Percentiles rank a stretch among this genome's conserved stretches.
Conservation (phyloP, 169 alveolate species). For the Fabrea salina region DNA sequence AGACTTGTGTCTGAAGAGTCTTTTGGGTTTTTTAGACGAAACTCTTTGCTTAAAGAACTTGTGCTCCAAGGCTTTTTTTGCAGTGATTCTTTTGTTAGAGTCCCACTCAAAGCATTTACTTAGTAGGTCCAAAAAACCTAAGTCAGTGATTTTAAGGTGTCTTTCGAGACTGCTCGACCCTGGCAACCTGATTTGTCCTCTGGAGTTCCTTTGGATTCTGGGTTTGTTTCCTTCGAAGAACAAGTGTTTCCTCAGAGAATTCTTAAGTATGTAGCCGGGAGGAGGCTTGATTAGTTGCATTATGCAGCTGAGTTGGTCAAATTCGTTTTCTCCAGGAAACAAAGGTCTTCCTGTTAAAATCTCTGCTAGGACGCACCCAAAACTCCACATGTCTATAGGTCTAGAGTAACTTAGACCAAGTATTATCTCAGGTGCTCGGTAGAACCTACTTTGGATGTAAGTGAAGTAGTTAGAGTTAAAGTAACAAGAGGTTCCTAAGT, state of each 20-base stretch:
- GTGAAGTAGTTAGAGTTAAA: slow-evolving; percentile 48
- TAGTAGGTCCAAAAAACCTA: slow-evolving; percentile 28
- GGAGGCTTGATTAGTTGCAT: slow-evolving; percentile 73
- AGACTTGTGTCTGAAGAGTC: too few relatives aligned
- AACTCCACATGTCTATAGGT: slow-evolving; percentile 73
- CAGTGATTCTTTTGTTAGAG: slow-evolving; percentile 39
- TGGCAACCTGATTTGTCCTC: slow-evolving; percentile 26
- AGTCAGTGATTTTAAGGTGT: too few relatives aligned
- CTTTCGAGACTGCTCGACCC: too few relatives aligned
- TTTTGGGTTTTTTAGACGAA: too few relatives aligned
- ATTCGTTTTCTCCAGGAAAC: slow-evolving; percentile 73
- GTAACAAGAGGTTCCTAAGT: slow-evolving; percentile 68
- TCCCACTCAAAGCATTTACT: slow-evolving; percentile 40
- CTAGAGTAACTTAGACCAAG: slow-evolving; percentile 47
- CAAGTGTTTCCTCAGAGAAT: slow-evolving; percentile 48
- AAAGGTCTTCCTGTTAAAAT: slow-evolving; percentile 60
- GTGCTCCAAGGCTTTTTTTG: slow-evolving; percentile 38
- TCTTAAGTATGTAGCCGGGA: slow-evolving; percentile 42
- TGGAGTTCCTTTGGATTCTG: slow-evolving; percentile 34
- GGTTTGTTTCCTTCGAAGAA: slow-evolving; percentile 69
- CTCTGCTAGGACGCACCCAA: slow-evolving; percentile 69
- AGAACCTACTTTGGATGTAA: slow-evolving; percentile 67
- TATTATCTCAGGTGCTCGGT: slow-evolving; percentile 74
- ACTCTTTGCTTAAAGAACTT: too few relatives aligned
- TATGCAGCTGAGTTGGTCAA: slow-evolving; percentile 66